Percentiles rank a stretch among this genome's conserved stretches.
Evolutionary conservation across 2,329 filamentous ascomycete genomes (phyloP).

Genomic region (Botrytis hyacinthi): DNA sequence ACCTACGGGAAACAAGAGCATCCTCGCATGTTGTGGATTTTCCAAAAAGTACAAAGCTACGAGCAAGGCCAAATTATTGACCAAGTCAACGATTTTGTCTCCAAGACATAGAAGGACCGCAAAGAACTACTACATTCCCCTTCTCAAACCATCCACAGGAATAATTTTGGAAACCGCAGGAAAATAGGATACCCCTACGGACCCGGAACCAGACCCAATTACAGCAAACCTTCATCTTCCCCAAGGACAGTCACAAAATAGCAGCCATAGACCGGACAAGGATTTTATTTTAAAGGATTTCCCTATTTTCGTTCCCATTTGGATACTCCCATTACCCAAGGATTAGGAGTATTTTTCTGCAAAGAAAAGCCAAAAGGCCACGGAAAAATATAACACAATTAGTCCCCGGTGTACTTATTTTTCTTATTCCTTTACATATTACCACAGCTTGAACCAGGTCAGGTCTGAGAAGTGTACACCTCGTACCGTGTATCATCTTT

Average conservation of each 20-base stretch:
- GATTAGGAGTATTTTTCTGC: slow-evolving; percentile 1
- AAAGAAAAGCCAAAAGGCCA: background rate
- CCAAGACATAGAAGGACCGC: slow-evolving; percentile 2
- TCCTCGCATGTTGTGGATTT: slow-evolving; percentile 13
- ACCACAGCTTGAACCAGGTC: slow-evolving; percentile 1
- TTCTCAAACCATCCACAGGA: slow-evolving; percentile 2
- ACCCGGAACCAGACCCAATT: background rate
- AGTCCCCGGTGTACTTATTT: background rate
- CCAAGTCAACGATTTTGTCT: slow-evolving; percentile 11
- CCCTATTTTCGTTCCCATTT: background rate
- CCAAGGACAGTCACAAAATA: slow-evolving; percentile 1
- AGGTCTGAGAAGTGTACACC: background rate
- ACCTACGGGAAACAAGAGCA: slow-evolving; percentile 9
- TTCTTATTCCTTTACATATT: slow-evolving; percentile 1
- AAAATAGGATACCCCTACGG: slow-evolving; percentile 2
- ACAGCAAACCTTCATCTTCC: background rate
- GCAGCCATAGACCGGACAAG: slow-evolving; percentile 12
- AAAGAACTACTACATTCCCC: background rate
- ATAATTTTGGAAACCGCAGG: slow-evolving; percentile 2
- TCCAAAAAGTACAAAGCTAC: slow-evolving; percentile 18
- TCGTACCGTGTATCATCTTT: slow-evolving; percentile 1
- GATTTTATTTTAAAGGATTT: slow-evolving; percentile 9
- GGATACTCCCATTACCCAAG: slow-evolving; percentile 7
- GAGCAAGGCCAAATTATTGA: slow-evolving; percentile 12
- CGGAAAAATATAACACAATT: background rate